These are phyloP conservation scores for Colletotrichum aenigma DNA, from an alignment of 2,329 filamentous ascomycete species.

Conservation along the genomic window DNA sequence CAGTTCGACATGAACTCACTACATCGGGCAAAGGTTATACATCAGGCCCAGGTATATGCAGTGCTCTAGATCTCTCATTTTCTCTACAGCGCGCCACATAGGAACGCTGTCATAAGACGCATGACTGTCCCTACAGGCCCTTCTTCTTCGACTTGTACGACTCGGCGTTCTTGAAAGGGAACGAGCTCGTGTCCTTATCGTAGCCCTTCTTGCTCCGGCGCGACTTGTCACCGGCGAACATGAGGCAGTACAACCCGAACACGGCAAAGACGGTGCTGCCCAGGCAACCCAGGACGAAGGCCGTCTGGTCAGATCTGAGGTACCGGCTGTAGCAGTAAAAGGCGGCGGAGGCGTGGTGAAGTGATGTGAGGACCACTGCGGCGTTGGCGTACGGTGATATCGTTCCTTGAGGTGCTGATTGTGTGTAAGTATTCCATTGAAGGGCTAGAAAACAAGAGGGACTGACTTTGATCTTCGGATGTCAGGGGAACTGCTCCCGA, in stretches of 20 bases:
- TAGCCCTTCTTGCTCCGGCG: constrained; percentile 39
- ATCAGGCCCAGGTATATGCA: neutral
- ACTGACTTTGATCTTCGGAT: constrained; percentile 40
- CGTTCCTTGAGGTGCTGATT: constrained; percentile 31
- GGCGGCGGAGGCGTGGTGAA: constrained; percentile 67
- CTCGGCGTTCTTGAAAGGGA: constrained; percentile 40
- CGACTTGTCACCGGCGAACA: constrained; percentile 42
- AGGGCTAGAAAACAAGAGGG: neutral
- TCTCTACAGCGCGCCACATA: neutral
- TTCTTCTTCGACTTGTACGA: constrained; percentile 43
- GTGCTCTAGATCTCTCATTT: neutral
- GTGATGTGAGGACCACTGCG: constrained; percentile 66
- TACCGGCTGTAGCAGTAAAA: constrained; percentile 74
- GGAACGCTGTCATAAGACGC: neutral
- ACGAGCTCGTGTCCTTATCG: constrained; percentile 44
- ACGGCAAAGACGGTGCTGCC: constrained; percentile 62
- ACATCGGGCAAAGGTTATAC: neutral
- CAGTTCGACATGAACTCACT: neutral
- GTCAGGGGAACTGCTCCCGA: constrained; percentile 73
- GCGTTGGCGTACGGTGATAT: constrained; percentile 69
- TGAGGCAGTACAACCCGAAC: constrained; percentile 47
- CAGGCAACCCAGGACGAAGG: constrained; percentile 64
- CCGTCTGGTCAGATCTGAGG: constrained; percentile 52
- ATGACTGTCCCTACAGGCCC: constrained; percentile 26
- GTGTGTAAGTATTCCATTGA: neutral